These are phyloP conservation scores for Bipolaris zeicola DNA, from an alignment of 2,329 filamentous ascomycete species.

Conservation along the genomic window DNA sequence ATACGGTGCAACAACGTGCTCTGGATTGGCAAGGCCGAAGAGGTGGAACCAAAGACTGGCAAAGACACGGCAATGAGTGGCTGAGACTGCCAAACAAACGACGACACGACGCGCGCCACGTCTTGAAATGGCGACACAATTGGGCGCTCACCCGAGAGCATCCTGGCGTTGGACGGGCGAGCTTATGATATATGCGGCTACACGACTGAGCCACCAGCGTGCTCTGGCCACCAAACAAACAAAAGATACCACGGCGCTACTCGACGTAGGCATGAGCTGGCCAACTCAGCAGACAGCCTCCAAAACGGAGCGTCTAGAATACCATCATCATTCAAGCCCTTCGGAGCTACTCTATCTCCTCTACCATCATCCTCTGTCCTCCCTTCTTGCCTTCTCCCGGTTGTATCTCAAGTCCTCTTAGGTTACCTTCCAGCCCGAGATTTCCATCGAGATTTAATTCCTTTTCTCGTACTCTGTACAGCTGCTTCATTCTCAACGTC, in stretches of 20 bases:
- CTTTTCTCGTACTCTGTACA: conserved; percentile 51
- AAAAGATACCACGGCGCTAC: conserved; percentile 21
- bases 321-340: conserved; percentile 1
- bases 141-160: not conserved
- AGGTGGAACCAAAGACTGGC: conserved; percentile 49
- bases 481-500: conserved; percentile 62
- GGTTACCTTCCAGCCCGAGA: conserved; percentile 42
- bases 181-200: not conserved
- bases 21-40: conserved; percentile 73
- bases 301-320: conserved; percentile 8
- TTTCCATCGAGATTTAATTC: conserved; percentile 27
- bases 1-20: conserved; percentile 99
- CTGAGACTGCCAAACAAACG: conserved; percentile 28
- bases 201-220: conserved; percentile 3
- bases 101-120: conserved; percentile 4
- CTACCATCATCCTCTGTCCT: conserved; percentile 49
- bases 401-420: conserved; percentile 55
- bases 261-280: conserved; percentile 13
- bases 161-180: not conserved
- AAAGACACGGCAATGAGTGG: conserved; percentile 51
- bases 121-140: not conserved
- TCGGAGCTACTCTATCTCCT: conserved; percentile 63
- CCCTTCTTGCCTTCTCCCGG: conserved; percentile 23
- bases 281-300: conserved; percentile 13
- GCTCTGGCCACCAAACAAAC: conserved; percentile 10